A percentile compares a stretch with the other conserved stretches of the same genome.
phyloP scores from a whole-genome alignment of 2,329 filamentous ascomycete genomes.

The Pseudocercospora fijiensis region DNA sequence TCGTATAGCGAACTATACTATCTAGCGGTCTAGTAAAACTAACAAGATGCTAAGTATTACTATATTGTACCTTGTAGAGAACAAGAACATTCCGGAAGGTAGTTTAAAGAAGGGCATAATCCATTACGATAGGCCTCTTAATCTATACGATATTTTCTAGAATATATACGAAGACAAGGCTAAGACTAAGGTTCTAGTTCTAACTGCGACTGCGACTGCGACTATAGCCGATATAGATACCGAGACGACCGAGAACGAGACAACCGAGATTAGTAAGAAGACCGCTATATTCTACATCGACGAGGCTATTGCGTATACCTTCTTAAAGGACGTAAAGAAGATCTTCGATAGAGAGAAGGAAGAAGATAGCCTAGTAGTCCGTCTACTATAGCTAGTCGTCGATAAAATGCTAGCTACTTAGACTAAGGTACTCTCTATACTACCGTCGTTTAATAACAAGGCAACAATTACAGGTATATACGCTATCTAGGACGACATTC shows the following conservation, averaged over 20 bases:
- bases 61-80: too few relatives aligned
- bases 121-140: not conserved
- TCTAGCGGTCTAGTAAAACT: not conserved
- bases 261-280: not conserved
- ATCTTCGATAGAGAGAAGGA: too few relatives aligned
- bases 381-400: not conserved
- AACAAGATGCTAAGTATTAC: too few relatives aligned
- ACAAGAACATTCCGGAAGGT: not conserved
- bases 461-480: not conserved
- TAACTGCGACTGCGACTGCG: too few relatives aligned
- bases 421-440: not conserved
- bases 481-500: not conserved
- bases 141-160: not conserved
- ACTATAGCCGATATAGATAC: not conserved
- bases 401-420: not conserved
- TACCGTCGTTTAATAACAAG: not conserved
- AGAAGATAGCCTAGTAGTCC: too few relatives aligned
- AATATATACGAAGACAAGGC: too few relatives aligned
- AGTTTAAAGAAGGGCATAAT: not conserved
- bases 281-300: too few relatives aligned
- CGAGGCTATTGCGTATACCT: too few relatives aligned
- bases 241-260: not conserved
- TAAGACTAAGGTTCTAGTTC: not conserved
- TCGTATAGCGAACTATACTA: not conserved
- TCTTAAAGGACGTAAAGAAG: too few relatives aligned